Evolutionary conservation across 352 stramenopile genomes (phyloP), one percentile per base, ranked within the genome.

Genomic region (Salisapilia sapeloensis): DNA sequence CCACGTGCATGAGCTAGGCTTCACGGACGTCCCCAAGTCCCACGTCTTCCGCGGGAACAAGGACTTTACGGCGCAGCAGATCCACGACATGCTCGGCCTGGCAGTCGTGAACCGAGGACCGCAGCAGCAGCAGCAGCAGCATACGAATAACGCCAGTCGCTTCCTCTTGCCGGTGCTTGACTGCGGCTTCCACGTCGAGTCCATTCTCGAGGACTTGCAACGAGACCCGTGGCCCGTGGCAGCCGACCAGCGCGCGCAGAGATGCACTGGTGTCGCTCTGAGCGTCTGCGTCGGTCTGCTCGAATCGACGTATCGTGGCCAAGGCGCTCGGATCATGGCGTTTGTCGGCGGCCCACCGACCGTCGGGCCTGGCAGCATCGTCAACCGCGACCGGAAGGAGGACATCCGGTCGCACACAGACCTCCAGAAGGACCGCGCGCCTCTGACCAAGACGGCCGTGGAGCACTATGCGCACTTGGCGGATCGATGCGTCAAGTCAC

Each of bases 31-130:
- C 47, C 80, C 90, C 46, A 97, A 97, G 56, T 87, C 89, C 36
- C 96, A 98, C 55, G 95, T 98, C n/a, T 97, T 99, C 54, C 74
- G 94, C 21, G 96, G 95, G 18, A 97, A 96, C 55, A 97, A 98
- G 53, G 93, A 99, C 50, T 99, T 98, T 44, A 69, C 79, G 21
- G 62, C 89, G 4, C 72, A 90, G 31, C 82, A 96, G 39, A 89
- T 99, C 14, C 90, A 94, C 45, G 91, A 98, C 53, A 83, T 99
- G 53, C 61, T 99, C 34, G 91, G 89, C 6, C 84, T 98, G 38
- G 45, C 53, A 37, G 56, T 62, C 23, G 48, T 67, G 21, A 71
- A 70, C 35, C 67, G 69, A 28, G 56, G 56, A 23, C 56, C 72
- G 34, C 47, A 56, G 14, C 66, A 83, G 37, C 76, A 81, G 28